A percentile compares a stretch with the other conserved stretches of the same genome.
Conservation (phyloP, 2,329 filamentous ascomycete species). For the Dactylellina leptospora region DNA sequence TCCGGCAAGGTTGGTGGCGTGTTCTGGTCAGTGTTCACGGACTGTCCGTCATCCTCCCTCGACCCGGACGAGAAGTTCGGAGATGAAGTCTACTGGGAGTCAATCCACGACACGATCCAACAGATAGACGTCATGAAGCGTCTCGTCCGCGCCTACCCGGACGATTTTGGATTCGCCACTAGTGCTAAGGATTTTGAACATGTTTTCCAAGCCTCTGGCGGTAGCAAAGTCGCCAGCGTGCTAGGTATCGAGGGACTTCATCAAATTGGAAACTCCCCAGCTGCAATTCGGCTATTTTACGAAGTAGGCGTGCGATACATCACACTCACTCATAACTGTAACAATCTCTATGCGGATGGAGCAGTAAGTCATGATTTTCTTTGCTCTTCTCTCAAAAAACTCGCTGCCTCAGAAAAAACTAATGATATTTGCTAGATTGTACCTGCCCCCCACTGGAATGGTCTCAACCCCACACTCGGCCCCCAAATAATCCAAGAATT, state of each 20-base stretch:
- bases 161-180: slow-evolving; percentile 71
- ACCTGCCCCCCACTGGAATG: slow-evolving; percentile 70
- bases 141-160: slow-evolving; percentile 71
- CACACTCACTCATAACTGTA: slow-evolving; percentile 91
- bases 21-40: slow-evolving; percentile 91
- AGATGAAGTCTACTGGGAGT: slow-evolving; percentile 61
- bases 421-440: slow-evolving; percentile 34
- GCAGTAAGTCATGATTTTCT: slow-evolving; percentile 62
- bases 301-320: slow-evolving; percentile 83
- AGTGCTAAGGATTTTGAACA: slow-evolving; percentile 63
- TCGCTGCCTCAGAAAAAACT: background rate
- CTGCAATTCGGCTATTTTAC: slow-evolving; percentile 79
- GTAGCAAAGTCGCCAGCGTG: slow-evolving; percentile 74
- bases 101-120: slow-evolving; percentile 73
- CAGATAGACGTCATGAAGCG: slow-evolving; percentile 78
- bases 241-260: slow-evolving; percentile 87
- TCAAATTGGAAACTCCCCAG: slow-evolving; percentile 85
- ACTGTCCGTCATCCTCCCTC: slow-evolving; percentile 72
- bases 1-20: slow-evolving; percentile 78
- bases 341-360: slow-evolving; percentile 87
- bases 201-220: slow-evolving; percentile 28
- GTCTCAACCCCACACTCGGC: slow-evolving; percentile 74
- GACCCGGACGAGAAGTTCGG: slow-evolving; percentile 72
- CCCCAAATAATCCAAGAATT: slow-evolving; percentile 79
- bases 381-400: slow-evolving; percentile 61